Percentiles rank a stretch among this genome's conserved stretches.
phyloP scores from a whole-genome alignment of 139 green algal species.

The Micromonas commoda region DNA sequence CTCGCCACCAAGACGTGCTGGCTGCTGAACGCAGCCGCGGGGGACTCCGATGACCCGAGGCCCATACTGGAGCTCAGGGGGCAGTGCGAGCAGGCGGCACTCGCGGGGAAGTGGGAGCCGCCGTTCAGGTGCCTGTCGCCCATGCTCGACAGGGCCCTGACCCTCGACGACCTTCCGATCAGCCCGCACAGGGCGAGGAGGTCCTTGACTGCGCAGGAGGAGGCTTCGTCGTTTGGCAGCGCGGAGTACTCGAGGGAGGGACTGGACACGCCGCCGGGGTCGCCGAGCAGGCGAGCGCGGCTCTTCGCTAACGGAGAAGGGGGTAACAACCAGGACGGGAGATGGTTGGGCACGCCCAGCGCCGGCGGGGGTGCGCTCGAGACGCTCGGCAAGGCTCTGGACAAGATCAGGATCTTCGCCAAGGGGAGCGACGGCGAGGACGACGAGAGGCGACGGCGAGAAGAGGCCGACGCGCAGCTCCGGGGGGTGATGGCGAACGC shows the following conservation, averaged over 20 bases:
- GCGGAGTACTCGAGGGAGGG: neutral
- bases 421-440: neutral
- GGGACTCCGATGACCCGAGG: slow-evolving; percentile 59
- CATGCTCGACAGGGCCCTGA: neutral
- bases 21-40: slow-evolving; percentile 73
- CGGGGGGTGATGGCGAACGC: neutral
- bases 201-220: too few relatives aligned
- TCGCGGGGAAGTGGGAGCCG: slow-evolving; percentile 11
- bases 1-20: slow-evolving; percentile 84
- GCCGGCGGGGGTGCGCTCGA: too few relatives aligned
- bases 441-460: neutral
- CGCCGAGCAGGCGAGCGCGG: too few relatives aligned
- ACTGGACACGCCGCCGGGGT: neutral
- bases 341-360: too few relatives aligned
- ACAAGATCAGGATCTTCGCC: neutral
- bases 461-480: neutral
- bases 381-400: neutral
- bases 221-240: neutral
- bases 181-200: too few relatives aligned
- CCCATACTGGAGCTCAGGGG: slow-evolving; percentile 35
- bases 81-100: neutral
- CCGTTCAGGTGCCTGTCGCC: neutral
- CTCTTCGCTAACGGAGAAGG: too few relatives aligned
- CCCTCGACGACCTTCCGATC: too few relatives aligned
- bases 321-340: too few relatives aligned